Evolutionary conservation across 768 basidiomycete genomes (phyloP).

Genomic region (Fistulinella prunicolor): DNA sequence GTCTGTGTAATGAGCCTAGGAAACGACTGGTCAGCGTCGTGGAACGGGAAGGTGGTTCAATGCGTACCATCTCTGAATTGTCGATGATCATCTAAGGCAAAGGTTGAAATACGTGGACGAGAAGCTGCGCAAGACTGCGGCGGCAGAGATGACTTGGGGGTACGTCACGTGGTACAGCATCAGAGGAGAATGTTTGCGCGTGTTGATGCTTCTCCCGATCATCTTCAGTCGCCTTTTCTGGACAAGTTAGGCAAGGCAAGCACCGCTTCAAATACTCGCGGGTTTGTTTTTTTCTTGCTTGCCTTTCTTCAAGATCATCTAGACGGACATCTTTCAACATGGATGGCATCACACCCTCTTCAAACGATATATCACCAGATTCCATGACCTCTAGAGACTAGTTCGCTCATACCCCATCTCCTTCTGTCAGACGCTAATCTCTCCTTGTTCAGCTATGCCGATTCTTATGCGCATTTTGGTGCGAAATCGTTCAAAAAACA

Average conservation of each 20-base stretch:
- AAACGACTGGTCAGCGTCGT: neutral
- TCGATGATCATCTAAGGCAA: slow-evolving; percentile 25
- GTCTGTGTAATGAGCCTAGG: slow-evolving; percentile 27
- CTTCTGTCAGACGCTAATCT: slow-evolving; percentile 36
- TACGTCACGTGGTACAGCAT: slow-evolving; percentile 23
- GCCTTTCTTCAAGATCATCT: neutral
- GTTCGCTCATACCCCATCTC: slow-evolving; percentile 49
- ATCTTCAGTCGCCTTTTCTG: slow-evolving; percentile 8
- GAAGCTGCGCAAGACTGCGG: slow-evolving; percentile 18
- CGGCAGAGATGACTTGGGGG: neutral
- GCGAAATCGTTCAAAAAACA: slow-evolving; percentile 20
- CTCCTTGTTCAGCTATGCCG: slow-evolving; percentile 71
- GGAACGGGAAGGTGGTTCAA: neutral
- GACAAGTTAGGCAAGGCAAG: neutral
- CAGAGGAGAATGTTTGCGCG: slow-evolving; percentile 8
- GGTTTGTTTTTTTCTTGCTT: slow-evolving; percentile 3
- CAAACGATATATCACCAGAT: slow-evolving; percentile 25
- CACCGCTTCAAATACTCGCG: too few species aligned
- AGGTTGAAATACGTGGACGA: neutral
- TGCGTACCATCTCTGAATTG: slow-evolving; percentile 26
- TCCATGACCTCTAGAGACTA: slow-evolving; percentile 88
- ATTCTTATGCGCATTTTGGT: slow-evolving; percentile 97
- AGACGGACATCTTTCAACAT: slow-evolving; percentile 17
- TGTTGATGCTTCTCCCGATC: slow-evolving; percentile 14
- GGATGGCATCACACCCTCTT: slow-evolving; percentile 32